Percentiles rank a stretch among this genome's conserved stretches.
Evolutionary conservation across 1,284 basidiomycete genomes (phyloP).

Genomic region (Ustilago crameri): DNA sequence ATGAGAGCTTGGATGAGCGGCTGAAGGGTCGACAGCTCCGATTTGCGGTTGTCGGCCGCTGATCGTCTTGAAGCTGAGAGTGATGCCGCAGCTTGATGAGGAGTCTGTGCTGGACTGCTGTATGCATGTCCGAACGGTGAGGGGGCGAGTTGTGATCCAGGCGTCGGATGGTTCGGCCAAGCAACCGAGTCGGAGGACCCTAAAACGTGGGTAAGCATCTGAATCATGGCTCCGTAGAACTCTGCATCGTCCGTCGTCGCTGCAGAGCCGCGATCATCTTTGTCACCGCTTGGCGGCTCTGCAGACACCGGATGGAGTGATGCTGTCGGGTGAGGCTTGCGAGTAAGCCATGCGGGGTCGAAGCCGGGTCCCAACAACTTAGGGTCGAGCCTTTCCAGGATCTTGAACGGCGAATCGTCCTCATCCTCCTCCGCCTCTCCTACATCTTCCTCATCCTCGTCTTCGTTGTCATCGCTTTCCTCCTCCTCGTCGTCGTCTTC

Average conservation of each 20-base stretch:
- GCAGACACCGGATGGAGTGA: neutral
- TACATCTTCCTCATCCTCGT: slow-evolving; percentile 15
- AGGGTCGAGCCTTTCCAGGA: slow-evolving; percentile 36
- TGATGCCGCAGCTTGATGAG: slow-evolving; percentile 9
- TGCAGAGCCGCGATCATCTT: slow-evolving; percentile 7
- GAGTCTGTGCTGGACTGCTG: slow-evolving; percentile 42
- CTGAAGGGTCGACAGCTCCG: slow-evolving; percentile 37
- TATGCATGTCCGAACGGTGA: slow-evolving; percentile 31
- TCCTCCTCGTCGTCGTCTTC: slow-evolving; percentile 6
- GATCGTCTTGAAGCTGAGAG: neutral
- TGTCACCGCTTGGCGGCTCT: neutral
- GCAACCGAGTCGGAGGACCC: slow-evolving; percentile 49
- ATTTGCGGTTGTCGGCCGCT: slow-evolving; percentile 11
- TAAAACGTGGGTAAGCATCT: slow-evolving; percentile 59
- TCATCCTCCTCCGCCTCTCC: slow-evolving; percentile 30
- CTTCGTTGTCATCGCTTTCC: slow-evolving; percentile 15
- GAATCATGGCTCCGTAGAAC: slow-evolving; percentile 58
- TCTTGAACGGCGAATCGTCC: slow-evolving; percentile 42
- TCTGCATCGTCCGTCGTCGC: slow-evolving; percentile 37
- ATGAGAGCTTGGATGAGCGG: slow-evolving; percentile 53
- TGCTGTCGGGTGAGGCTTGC: slow-evolving; percentile 3
- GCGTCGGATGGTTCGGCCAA: slow-evolving; percentile 43
- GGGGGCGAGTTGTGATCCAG: slow-evolving; percentile 37
- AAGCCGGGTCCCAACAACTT: slow-evolving; percentile 5
- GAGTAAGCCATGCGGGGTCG: slow-evolving; percentile 27